Percentiles rank a stretch among this genome's conserved stretches.
These are phyloP conservation scores for Eucalyptus viminalis DNA, from an alignment of 345 rosid species.

Conservation along the genomic window DNA sequence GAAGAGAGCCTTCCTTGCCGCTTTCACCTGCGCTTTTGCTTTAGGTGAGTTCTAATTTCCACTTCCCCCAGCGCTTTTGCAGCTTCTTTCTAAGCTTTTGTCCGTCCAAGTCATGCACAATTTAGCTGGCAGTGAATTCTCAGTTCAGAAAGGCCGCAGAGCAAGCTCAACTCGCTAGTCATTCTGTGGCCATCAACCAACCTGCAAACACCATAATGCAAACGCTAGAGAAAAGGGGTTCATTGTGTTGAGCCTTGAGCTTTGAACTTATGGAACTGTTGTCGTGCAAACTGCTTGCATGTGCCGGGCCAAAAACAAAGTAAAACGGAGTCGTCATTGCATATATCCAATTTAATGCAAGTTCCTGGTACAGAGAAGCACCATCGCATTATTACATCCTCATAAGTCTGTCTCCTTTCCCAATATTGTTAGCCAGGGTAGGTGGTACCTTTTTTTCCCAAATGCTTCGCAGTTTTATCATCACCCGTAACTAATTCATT, in stretches of 20 bases:
- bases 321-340: not conserved
- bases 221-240: not conserved
- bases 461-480: not conserved
- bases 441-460: not conserved
- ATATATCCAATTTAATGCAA: not conserved
- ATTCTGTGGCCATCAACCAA: not conserved
- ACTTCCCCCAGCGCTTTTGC: not conserved
- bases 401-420: not conserved
- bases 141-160: not conserved
- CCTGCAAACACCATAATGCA: not conserved
- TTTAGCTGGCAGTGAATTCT: not conserved
- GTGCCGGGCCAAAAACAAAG: not conserved
- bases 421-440: not conserved
- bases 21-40: constrained; percentile 41
- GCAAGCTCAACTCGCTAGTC: not conserved
- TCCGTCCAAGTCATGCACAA: not conserved
- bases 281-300: not conserved
- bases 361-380: not conserved
- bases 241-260: not conserved
- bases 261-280: not conserved
- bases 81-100: not conserved
- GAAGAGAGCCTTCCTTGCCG: constrained; percentile 21
- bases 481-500: not conserved
- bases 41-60: constrained; percentile 19
- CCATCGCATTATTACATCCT: not conserved